These are phyloP conservation scores for Chenopodium suecicum DNA, from an alignment of 148 eudicot species.

Conservation along the genomic window DNA sequence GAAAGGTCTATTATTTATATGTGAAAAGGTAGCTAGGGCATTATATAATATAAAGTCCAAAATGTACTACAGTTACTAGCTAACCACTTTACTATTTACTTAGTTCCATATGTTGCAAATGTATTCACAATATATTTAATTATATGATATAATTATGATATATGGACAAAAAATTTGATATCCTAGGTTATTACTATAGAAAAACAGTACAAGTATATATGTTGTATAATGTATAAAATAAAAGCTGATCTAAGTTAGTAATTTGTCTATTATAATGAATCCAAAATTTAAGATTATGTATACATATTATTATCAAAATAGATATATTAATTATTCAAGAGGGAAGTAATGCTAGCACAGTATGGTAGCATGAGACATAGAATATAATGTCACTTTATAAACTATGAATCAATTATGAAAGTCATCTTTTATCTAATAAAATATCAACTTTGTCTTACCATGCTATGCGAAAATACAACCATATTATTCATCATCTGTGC, in stretches of 20 bases:
- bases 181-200: neutral
- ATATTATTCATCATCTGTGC: too few species aligned
- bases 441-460: too few species aligned
- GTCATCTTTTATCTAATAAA: too few species aligned
- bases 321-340: too few species aligned
- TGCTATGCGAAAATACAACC: too few species aligned
- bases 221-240: neutral
- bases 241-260: neutral
- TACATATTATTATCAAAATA: too few species aligned
- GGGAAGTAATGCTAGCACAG: too few species aligned
- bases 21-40: conserved; percentile 11
- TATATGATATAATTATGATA: neutral
- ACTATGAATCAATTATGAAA: too few species aligned
- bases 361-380: too few species aligned
- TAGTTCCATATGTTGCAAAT: neutral
- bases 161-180: neutral
- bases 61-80: neutral
- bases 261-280: neutral
- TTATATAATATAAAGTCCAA: conserved; percentile 6
- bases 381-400: too few species aligned
- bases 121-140: neutral
- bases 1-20: conserved; percentile 28
- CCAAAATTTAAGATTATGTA: neutral
- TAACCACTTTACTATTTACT: conserved; percentile 9
- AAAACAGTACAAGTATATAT: neutral